Conservation (phyloP, 2,329 filamentous ascomycete genomes). For the Fusarium pseudocircinatum region DNA sequence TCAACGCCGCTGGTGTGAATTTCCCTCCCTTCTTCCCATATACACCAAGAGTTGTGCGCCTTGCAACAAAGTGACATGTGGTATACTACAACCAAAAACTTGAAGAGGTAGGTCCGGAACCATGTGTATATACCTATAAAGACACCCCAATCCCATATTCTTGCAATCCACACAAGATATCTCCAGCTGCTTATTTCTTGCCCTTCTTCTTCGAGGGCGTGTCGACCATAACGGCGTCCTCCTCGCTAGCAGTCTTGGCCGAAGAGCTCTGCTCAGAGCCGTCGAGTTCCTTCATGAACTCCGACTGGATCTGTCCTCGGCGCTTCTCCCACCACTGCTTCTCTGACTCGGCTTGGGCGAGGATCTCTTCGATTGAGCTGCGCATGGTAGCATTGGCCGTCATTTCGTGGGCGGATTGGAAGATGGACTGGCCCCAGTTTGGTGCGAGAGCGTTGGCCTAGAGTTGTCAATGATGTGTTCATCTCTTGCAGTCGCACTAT, state of each 20-base stretch:
- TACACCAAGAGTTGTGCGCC: neutral
- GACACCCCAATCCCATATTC: neutral
- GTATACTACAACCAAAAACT: conserved; percentile 18
- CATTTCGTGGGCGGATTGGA: conserved; percentile 98
- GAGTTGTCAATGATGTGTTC: conserved; percentile 2
- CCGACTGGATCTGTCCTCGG: conserved; percentile 74
- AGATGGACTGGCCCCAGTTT: conserved; percentile 93
- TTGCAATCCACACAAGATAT: neutral
- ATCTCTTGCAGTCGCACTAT: neutral
- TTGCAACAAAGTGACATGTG: conserved; percentile 2
- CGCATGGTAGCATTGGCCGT: conserved; percentile 83
- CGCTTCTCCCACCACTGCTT: conserved; percentile 94
- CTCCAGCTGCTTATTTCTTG: conserved; percentile 51
- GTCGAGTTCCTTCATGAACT: conserved; percentile 87
- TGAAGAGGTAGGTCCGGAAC: neutral
- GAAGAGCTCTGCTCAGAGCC: conserved; percentile 62
- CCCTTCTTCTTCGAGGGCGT: conserved; percentile 64
- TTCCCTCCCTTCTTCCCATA: neutral
- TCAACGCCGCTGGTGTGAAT: conserved; percentile 27
- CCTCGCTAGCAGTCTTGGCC: conserved; percentile 49
- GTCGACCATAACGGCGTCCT: conserved; percentile 78
- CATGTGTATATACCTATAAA: neutral
- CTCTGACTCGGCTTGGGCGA: conserved; percentile 75
- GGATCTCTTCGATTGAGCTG: conserved; percentile 77
- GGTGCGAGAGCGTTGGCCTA: conserved; percentile 91